Evolutionary conservation across 108 stramenopile species (phyloP).

Genomic region (Asterionellopsis glacialis): DNA sequence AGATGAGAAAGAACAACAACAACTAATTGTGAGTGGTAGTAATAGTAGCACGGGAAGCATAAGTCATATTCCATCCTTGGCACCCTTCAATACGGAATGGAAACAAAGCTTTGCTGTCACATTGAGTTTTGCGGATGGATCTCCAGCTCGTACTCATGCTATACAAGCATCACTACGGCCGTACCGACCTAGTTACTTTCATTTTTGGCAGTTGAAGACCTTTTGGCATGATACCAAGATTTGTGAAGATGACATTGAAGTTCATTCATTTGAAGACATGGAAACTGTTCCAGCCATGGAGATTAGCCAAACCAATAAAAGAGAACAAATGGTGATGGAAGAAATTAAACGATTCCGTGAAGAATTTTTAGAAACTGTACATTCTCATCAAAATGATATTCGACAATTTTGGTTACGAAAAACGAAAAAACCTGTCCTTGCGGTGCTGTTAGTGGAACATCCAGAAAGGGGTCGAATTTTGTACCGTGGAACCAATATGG

Average conservation of each 20-base stretch:
- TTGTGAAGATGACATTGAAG: slow-evolving; percentile 87
- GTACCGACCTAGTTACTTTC: slow-evolving; percentile 90
- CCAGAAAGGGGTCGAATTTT: slow-evolving; percentile 42
- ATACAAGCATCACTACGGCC: slow-evolving; percentile 90
- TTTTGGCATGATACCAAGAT: slow-evolving; percentile 94
- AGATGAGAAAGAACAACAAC: slow-evolving; percentile 23
- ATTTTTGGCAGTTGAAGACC: slow-evolving; percentile 95
- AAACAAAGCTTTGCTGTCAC: slow-evolving; percentile 74
- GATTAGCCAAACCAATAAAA: slow-evolving; percentile 31
- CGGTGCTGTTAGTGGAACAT: slow-evolving; percentile 87
- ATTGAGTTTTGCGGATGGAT: slow-evolving; percentile 92
- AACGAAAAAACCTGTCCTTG: slow-evolving; percentile 93
- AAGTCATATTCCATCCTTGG: not conserved
- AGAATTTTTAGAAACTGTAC: slow-evolving; percentile 59
- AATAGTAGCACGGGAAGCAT: slow-evolving; percentile 16
- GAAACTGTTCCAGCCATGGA: slow-evolving; percentile 87
- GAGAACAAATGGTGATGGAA: slow-evolving; percentile 55
- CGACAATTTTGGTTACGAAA: slow-evolving; percentile 93
- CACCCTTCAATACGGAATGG: slow-evolving; percentile 70
- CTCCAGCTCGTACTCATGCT: slow-evolving; percentile 89
- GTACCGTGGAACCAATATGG: slow-evolving; percentile 97
- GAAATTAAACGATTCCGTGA: slow-evolving; percentile 85
- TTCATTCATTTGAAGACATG: slow-evolving; percentile 88
- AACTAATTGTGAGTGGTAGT: slow-evolving; percentile 1
- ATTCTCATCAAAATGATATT: slow-evolving; percentile 68